phyloP scores from a whole-genome alignment of 495 filamentous ascomycete genomes.

The Aspergillus mulundensis region DNA sequence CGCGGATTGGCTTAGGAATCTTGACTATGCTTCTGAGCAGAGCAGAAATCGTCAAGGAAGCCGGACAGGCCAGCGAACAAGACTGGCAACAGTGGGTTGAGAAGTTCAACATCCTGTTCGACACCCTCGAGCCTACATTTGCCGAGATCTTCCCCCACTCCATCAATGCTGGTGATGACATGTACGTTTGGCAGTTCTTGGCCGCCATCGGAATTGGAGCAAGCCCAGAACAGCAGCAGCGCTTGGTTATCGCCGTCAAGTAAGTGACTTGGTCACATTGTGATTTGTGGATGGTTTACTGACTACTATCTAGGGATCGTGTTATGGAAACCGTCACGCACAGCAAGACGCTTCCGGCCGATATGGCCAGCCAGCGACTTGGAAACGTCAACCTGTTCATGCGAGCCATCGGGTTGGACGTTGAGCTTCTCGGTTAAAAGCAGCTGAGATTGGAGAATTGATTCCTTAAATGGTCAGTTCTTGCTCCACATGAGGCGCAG shows the following conservation, averaged over 20 bases:
- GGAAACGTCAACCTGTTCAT: slow-evolving; percentile 97
- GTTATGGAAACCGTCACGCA: slow-evolving; percentile 93
- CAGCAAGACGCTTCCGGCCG: slow-evolving; percentile 80
- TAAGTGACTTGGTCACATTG: slow-evolving; percentile 31
- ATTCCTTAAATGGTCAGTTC: neutral
- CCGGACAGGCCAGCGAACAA: slow-evolving; percentile 59
- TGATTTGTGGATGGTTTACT: slow-evolving; percentile 5
- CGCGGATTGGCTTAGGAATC: slow-evolving; percentile 79
- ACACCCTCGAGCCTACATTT: slow-evolving; percentile 75
- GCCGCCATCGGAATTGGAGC: slow-evolving; percentile 91
- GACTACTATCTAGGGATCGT: slow-evolving; percentile 57
- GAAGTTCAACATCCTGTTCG: slow-evolving; percentile 82
- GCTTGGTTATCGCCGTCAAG: slow-evolving; percentile 92
- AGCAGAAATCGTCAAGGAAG: slow-evolving; percentile 87
- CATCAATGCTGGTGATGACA: slow-evolving; percentile 77
- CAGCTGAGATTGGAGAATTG: neutral
- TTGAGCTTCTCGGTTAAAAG: slow-evolving; percentile 76
- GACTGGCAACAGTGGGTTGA: slow-evolving; percentile 80
- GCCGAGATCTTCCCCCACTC: slow-evolving; percentile 81
- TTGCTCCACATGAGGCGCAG: neutral
- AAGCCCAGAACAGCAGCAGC: slow-evolving; percentile 87
- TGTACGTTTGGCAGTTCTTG: slow-evolving; percentile 97
- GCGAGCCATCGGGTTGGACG: slow-evolving; percentile 95
- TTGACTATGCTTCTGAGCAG: slow-evolving; percentile 93
- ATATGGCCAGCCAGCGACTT: slow-evolving; percentile 74